Base-by-base conservation (phyloP, 352 stramenopile genomes). In the Phytophthora uliginosa region DNA sequence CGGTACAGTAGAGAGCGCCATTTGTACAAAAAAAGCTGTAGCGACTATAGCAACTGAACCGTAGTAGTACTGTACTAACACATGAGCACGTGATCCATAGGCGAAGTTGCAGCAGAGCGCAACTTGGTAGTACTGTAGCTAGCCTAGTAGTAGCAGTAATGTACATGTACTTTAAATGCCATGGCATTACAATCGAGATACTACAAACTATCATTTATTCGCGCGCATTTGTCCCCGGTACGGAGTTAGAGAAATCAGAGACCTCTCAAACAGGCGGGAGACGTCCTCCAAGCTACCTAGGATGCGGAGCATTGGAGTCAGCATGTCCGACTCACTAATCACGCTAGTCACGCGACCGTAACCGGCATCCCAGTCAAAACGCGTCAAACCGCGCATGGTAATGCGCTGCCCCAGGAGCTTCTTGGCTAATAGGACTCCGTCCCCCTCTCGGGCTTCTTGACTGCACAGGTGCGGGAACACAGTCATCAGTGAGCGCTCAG, bases 251-350 rank as follows among this genome's bases (percentile, higher is more conserved):
- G 53, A 62, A 5, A 75, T 57, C 8, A 28, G 33, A 12, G 59
- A 24, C 47, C 28, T 31, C 17, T 66, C 45, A 13, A 74, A 68
- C 22, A 71, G 61, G n/a, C 7, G 9, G 7, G 54, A 54, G 4
- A 56, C 56, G 10, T 57, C 62, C 17, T 66, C 68, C 17, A 75
- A 24, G 13, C 42, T 56, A 6, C 55, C 47, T 7, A 75, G 54
- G 20, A 63, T 20, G 6, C 13, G 15, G 6, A 58, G 28, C 26
- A 71, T 63, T 8, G 68, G 53, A 9, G 56, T 59, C 10, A 75
- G 20, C 51, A 75, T 51, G 54, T 75, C 68, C 1, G 59, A 45
- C 18, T 63, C 34, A n/a, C 57, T 28, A 9, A 42, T 50, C 26
- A 71, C 12, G 4, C 18, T 55, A 12, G 28, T 54, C 0, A 69